A percentile compares a stretch with the other conserved stretches of the same genome.
Evolutionary conservation across 805 yeast genomes (phyloP).

Genomic region (Candida parachauliodes): DNA sequence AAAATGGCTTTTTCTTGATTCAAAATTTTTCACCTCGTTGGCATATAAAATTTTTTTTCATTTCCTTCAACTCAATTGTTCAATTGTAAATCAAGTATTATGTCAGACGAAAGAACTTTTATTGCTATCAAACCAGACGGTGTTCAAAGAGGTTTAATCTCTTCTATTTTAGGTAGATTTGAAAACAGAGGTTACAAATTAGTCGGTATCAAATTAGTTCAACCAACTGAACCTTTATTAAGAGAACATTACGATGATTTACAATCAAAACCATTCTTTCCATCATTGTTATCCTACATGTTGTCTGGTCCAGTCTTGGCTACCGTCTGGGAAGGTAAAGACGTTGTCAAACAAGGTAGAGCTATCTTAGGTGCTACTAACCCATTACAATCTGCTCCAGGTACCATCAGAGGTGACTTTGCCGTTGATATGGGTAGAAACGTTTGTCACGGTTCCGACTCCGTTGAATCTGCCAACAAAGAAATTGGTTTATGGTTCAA

Average conservation of each 20-base stretch:
- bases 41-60: slow-evolving; percentile 6
- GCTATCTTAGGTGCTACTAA: slow-evolving; percentile 97
- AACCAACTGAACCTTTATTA: slow-evolving; percentile 82
- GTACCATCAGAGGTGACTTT: slow-evolving; percentile 99
- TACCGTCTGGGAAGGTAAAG: slow-evolving; percentile 99
- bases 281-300: slow-evolving; percentile 94
- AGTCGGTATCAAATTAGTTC: slow-evolving; percentile 88
- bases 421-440: slow-evolving; percentile 99
- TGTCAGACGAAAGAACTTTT: slow-evolving; percentile 82
- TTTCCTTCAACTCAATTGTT: background rate
- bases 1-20: too few relatives aligned
- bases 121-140: slow-evolving; percentile 98
- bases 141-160: slow-evolving; percentile 97
- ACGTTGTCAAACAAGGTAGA: slow-evolving; percentile 98
- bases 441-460: slow-evolving; percentile 99
- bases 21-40: too few relatives aligned
- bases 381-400: slow-evolving; percentile 96
- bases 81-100: slow-evolving; percentile 16
- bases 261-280: slow-evolving; percentile 96
- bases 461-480: slow-evolving; percentile 95
- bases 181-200: slow-evolving; percentile 97
- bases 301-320: slow-evolving; percentile 97
- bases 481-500: slow-evolving; percentile 98
- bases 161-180: slow-evolving; percentile 87
- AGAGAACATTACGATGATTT: slow-evolving; percentile 95